Evolutionary conservation across 176 grass and related monocot genomes (phyloP), one percentile per base, ranked within the genome.

Genomic region (Tillandsia fasciculata): DNA sequence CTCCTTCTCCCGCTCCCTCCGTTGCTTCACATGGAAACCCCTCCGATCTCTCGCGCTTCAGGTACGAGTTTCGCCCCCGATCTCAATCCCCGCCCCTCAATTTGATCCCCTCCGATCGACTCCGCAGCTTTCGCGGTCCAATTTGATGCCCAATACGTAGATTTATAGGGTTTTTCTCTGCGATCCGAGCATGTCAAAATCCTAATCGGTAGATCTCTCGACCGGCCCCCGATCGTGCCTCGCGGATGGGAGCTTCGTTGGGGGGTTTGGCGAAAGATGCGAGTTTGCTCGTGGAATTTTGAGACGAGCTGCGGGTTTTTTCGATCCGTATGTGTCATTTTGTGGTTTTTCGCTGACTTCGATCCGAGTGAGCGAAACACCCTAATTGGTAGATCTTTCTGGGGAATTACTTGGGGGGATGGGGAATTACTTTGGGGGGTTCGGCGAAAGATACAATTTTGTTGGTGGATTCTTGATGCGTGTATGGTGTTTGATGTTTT

Each of bases 361-460:
- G 53, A 12, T 15, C 52, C 52, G 15, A 56, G 15, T 61, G 69
- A n/a, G 12, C 52, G 48, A 59, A 79, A 64, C 77, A 64, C 77
- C 50, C 54, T 50, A 52, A 63, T 68, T 17, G 7, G n/a, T 52
- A 11, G 58, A 64, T 72, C 56, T 61, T 61, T 23, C 56, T 61
- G 13, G n/a, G n/a, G n/a, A n/a, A n/a, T 2, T 4, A 7, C 10
- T 61, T 17, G 49, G 54, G 49, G 54, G 10, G 17, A n/a, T 11
- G 54, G 13, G 65, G 14, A 64, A 50, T 49, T 17, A 12, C 0
- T 11, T 11, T 3, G n/a, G 12, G 50, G 52, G 56, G 33, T 20
- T 77, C 12, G 11, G 26, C 66, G 12, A 51, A 64, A 64, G 59
- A 64, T 79, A 54, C 47, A 22, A 59, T 68, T 78, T 84, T 52